phyloP scores from a whole-genome alignment of 768 basidiomycete genomes.

The Kwoniella sp. region DNA sequence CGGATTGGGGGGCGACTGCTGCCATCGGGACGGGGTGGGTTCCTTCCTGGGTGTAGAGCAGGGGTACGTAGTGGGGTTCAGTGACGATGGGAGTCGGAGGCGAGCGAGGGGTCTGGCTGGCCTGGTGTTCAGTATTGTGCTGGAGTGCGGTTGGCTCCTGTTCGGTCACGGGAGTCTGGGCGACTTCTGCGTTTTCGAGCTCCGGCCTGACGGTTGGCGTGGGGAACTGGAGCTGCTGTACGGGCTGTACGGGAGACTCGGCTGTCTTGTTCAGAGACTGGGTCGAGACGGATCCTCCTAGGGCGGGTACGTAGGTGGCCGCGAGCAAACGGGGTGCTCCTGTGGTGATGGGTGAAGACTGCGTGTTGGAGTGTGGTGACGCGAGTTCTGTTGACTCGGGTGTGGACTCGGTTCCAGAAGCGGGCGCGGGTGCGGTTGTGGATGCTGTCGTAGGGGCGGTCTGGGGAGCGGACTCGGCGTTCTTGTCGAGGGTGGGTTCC shows the following conservation, averaged over 20 bases:
- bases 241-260: background rate
- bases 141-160: too few relatives aligned
- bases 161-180: too few relatives aligned
- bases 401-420: background rate
- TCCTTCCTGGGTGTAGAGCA: constrained; percentile 14
- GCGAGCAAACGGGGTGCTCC: constrained; percentile 7
- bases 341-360: constrained; percentile 20
- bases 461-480: background rate
- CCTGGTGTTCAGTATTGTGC: background rate
- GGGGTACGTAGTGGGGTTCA: constrained; percentile 14
- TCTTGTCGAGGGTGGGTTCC: background rate
- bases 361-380: constrained; percentile 26
- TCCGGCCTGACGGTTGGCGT: background rate
- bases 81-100: constrained; percentile 1
- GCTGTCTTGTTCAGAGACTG: background rate
- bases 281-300: constrained; percentile 2
- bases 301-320: constrained; percentile 2
- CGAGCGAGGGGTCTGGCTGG: background rate
- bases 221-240: background rate
- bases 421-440: background rate
- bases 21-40: constrained; percentile 16
- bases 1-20: background rate
- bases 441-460: constrained; percentile 1
- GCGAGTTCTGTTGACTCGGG: constrained; percentile 4
- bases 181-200: too few relatives aligned